Evolutionary conservation across 768 basidiomycete species (phyloP).

Genomic region (Lactifluus subvellereus): DNA sequence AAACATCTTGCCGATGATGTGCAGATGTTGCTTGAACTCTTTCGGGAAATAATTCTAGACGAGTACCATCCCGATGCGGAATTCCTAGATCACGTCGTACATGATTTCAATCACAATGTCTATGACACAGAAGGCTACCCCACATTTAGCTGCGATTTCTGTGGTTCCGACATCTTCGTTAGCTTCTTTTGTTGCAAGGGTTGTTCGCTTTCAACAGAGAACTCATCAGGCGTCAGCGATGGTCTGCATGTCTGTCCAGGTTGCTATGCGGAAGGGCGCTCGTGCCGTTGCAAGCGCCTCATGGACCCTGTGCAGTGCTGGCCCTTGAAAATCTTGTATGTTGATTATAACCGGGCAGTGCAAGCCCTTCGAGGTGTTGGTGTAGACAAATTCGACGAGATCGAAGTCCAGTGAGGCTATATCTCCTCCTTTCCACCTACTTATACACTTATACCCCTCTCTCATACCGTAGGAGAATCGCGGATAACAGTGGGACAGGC

Average conservation of each 20-base stretch:
- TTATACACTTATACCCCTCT: background rate
- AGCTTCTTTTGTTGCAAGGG: slow-evolving; percentile 66
- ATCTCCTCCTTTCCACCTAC: background rate
- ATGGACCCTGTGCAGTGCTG: slow-evolving; percentile 62
- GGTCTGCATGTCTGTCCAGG: slow-evolving; percentile 55
- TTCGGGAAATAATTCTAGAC: slow-evolving; percentile 47
- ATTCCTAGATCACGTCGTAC: slow-evolving; percentile 8
- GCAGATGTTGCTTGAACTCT: slow-evolving; percentile 38
- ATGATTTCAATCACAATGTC: slow-evolving; percentile 23
- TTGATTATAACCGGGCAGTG: slow-evolving; percentile 38
- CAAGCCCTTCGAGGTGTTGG: slow-evolving; percentile 26
- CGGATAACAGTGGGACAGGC: background rate
- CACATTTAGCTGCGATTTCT: slow-evolving; percentile 63
- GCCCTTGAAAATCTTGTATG: slow-evolving; percentile 42
- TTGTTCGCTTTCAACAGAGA: slow-evolving; percentile 33
- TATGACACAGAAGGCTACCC: slow-evolving; percentile 16
- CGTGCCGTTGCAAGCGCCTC: slow-evolving; percentile 47
- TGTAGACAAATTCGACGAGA: background rate
- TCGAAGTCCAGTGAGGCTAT: slow-evolving; percentile 6
- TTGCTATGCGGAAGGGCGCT: slow-evolving; percentile 75
- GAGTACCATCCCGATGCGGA: slow-evolving; percentile 34
- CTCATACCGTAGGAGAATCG: background rate
- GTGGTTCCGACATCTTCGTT: slow-evolving; percentile 75
- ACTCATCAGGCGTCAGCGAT: slow-evolving; percentile 31
- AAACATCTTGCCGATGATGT: slow-evolving; percentile 27